Evolutionary conservation across 179 eudicot genomes (phyloP).

Genomic region (Gypsophila paniculata): DNA sequence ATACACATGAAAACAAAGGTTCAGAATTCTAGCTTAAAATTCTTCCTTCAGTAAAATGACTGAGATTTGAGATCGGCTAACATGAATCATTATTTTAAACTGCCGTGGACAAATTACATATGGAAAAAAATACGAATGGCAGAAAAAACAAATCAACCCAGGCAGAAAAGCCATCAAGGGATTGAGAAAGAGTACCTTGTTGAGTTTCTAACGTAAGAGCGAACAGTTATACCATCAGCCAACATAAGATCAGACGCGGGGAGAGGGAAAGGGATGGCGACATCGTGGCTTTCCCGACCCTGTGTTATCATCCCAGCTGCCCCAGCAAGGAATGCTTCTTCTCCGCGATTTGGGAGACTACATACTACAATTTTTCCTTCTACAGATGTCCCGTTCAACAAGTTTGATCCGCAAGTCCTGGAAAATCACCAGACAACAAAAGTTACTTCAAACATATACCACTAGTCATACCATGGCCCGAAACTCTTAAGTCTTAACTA

Average conservation of each 20-base stretch:
- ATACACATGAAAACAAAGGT: background rate
- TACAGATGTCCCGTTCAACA: background rate
- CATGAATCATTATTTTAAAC: too few species aligned
- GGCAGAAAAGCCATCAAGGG: background rate
- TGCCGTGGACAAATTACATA: too few species aligned
- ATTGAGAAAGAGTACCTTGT: background rate
- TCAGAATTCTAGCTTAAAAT: too few species aligned
- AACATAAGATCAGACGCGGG: background rate
- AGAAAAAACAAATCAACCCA: too few species aligned
- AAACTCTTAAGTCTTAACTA: too few species aligned
- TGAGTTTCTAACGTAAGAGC: background rate
- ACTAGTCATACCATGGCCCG: too few species aligned
- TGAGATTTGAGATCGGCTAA: too few species aligned
- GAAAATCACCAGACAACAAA: background rate
- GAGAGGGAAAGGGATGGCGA: background rate
- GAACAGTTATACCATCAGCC: background rate
- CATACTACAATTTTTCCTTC: slow-evolving; percentile 1
- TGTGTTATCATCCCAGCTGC: background rate
- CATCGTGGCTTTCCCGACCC: background rate
- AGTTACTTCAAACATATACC: too few species aligned
- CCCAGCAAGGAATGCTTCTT: background rate
- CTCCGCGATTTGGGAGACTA: background rate
- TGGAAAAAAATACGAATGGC: too few species aligned
- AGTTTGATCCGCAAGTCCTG: background rate
- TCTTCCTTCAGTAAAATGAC: background rate